Base-by-base conservation (phyloP, 129 eudicot species). In the Flaveria linearis region DNA sequence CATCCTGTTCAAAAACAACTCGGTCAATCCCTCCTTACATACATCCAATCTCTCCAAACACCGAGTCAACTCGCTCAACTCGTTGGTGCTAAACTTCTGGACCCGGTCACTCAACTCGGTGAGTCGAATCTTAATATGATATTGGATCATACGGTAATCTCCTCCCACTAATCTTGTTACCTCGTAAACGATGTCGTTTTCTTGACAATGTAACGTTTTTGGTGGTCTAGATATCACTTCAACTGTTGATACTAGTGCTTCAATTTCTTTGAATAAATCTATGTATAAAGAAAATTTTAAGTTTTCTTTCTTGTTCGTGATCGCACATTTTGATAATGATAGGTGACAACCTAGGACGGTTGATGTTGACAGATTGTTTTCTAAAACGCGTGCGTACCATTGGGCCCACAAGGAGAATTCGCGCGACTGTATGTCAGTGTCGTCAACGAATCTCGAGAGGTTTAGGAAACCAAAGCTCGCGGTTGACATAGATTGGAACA, bases 321-420 rank as follows among this genome's bases (percentile, higher is more conserved):
- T 18, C 41, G 74, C 80, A 11, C 2, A 0, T 50, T 26, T n/a
- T 10, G 78, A 11, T 12, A 16, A 57, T 1, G 75, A 80, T 41
- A 67, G 5, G 14, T 14, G 9, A 33, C 76, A 64, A 11, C 85
- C 82, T 68, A 87, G 64, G 16, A 81, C 30, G 36, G 77, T 69
- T 11, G 87, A 83, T 7, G 86, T 51, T 1, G 61, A 74, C 56
- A 87, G 22, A 62, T 73, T 81, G 11, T 55, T 79, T 76, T 86
- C 92, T 22, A 91, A 20, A n/a, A 83, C 76, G 0, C 78, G 46
- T 1, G 87, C 88, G 69, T 86, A 91, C 97, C 97, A 91, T 26
- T 87, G 85, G 0, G 84, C 92, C 97, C 97, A 91, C 16, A 66
- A 20, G 0, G 90, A 86, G 14, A 91, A 76, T 68, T 88, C 91